These are phyloP conservation scores for Jamesozyma gamospora DNA, from an alignment of 805 yeast species.

Conservation along the genomic window DNA sequence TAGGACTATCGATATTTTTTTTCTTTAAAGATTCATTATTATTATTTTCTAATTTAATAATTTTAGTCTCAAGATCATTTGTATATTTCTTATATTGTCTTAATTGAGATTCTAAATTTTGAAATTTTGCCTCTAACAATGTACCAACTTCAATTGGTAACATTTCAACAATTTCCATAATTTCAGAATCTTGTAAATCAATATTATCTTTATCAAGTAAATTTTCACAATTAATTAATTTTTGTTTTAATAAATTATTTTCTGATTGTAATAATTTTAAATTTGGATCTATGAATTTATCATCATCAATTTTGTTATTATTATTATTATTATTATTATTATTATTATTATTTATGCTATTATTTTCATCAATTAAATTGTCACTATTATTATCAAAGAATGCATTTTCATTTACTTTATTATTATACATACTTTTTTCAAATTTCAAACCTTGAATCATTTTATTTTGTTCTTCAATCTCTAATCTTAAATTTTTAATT, in stretches of 20 bases:
- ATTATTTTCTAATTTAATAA: slow-evolving; percentile 2
- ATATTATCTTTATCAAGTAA: slow-evolving; percentile 51
- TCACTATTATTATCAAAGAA: too few relatives aligned
- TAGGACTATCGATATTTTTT: not conserved
- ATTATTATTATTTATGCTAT: not conserved
- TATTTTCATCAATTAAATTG: too few relatives aligned
- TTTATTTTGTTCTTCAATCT: slow-evolving; percentile 50
- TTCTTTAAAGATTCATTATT: not conserved
- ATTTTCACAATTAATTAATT: slow-evolving; percentile 58
- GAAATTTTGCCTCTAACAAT: slow-evolving; percentile 22
- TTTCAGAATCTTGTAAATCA: slow-evolving; percentile 40
- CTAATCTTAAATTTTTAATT: slow-evolving; percentile 46
- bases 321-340: not conserved
- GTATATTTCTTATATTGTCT: slow-evolving; percentile 24
- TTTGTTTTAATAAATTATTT: slow-evolving; percentile 52
- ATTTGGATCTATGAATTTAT: slow-evolving; percentile 28
- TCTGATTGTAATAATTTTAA: slow-evolving; percentile 47
- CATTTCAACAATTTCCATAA: slow-evolving; percentile 51
- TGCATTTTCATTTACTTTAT: slow-evolving; percentile 9
- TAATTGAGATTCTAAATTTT: slow-evolving; percentile 23
- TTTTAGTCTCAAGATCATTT: slow-evolving; percentile 11
- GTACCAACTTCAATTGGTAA: slow-evolving; percentile 38
- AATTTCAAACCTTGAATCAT: slow-evolving; percentile 23
- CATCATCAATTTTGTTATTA: not conserved
- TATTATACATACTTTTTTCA: not conserved